These are phyloP conservation scores for Hansenula lynferdii DNA, from an alignment of 1,139 yeast species.

Conservation along the genomic window DNA sequence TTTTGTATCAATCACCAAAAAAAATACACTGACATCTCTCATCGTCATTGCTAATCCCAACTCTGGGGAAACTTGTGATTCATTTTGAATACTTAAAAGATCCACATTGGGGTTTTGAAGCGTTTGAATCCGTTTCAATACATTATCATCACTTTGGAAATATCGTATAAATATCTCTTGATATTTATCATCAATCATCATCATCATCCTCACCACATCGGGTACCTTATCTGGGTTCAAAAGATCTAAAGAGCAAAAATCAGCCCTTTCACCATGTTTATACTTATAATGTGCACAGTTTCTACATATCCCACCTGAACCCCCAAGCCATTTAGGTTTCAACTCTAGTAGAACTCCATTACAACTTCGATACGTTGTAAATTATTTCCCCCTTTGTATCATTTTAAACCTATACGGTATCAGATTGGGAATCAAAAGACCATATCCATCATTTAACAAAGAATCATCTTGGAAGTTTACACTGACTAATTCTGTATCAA, in stretches of 20 bases:
- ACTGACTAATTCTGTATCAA: conserved; percentile 9
- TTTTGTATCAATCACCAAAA: conserved; percentile 1
- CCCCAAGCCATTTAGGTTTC: conserved; percentile 42
- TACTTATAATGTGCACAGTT: conserved; percentile 36
- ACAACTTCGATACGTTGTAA: conserved; percentile 3
- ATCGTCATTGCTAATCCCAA: conserved; percentile 31
- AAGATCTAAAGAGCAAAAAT: conserved; percentile 32
- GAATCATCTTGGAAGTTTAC: conserved; percentile 8
- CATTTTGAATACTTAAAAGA: conserved; percentile 13
- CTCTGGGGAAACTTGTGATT: conserved; percentile 15
- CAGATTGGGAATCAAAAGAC: conserved; percentile 16
- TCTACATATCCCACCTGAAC: conserved; percentile 29
- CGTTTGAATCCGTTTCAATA: conserved; percentile 6
- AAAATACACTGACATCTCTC: conserved; percentile 32
- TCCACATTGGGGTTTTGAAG: conserved; percentile 10
- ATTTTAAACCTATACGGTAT: conserved; percentile 3
- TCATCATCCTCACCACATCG: conserved; percentile 1
- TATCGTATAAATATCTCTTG: conserved; percentile 6
- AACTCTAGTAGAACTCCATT: conserved; percentile 25
- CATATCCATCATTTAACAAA: conserved; percentile 19
- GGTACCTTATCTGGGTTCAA: conserved; percentile 12
- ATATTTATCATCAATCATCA: conserved; percentile 2
- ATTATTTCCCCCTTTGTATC: conserved; percentile 11
- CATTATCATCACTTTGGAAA: conserved; percentile 3
- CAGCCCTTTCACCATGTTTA: conserved; percentile 21